phyloP scores from a whole-genome alignment of 805 yeast genomes.

The Schwanniomyces occidentalis region DNA sequence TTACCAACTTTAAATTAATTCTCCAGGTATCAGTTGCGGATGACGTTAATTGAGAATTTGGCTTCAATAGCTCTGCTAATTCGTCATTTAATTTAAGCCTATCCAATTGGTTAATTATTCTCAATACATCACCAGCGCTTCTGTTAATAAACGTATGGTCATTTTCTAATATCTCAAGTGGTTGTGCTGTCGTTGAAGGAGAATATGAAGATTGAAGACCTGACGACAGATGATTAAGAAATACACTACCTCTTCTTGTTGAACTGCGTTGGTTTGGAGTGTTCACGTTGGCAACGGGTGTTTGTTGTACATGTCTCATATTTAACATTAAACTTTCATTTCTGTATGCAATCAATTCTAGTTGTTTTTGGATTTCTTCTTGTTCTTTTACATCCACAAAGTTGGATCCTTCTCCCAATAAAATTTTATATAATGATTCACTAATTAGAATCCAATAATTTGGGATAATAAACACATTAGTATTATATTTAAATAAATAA shows the following conservation, averaged over 20 bases:
- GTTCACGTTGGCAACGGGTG: not conserved
- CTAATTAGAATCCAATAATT: constrained; percentile 59
- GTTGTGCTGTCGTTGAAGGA: not conserved
- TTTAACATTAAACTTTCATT: constrained; percentile 71
- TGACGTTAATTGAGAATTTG: constrained; percentile 11
- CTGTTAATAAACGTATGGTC: constrained; percentile 24
- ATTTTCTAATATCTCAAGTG: constrained; percentile 1
- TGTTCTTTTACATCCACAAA: constrained; percentile 27
- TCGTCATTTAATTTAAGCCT: constrained; percentile 28
- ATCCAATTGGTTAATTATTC: constrained; percentile 39
- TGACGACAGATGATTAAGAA: not conserved
- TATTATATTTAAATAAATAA: constrained; percentile 48
- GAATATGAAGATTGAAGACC: constrained; percentile 1
- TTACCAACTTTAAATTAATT: constrained; percentile 30
- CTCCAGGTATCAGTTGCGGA: constrained; percentile 26
- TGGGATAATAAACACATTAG: constrained; percentile 65
- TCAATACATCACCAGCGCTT: constrained; percentile 28
- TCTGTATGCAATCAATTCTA: constrained; percentile 61
- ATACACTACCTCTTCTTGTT: not conserved
- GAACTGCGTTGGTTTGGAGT: not conserved
- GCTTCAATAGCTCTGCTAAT: constrained; percentile 27
- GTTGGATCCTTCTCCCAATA: constrained; percentile 17
- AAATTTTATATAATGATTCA: constrained; percentile 44
- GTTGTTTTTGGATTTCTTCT: constrained; percentile 42
- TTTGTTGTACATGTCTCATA: constrained; percentile 19